Evolutionary conservation across 2,329 filamentous ascomycete species (phyloP).

Genomic region (Gremmenia infestans): DNA sequence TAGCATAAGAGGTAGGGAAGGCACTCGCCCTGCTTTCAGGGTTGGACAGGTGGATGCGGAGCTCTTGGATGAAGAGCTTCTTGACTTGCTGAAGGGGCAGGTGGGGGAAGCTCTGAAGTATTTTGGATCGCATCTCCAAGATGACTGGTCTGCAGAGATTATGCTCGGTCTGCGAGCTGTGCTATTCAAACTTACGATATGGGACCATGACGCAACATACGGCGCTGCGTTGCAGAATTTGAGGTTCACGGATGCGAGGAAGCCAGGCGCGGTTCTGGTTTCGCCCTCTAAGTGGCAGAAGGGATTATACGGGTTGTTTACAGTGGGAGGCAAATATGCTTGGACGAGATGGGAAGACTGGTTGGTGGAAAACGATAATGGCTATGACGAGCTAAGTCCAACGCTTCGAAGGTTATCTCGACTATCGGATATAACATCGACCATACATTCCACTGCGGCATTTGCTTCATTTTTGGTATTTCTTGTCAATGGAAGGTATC

Average conservation of each 20-base stretch:
- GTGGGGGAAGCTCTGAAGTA: constrained; percentile 86
- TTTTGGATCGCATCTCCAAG: constrained; percentile 70
- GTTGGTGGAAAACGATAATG: constrained; percentile 71
- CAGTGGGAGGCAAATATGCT: constrained; percentile 80
- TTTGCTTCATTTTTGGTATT: constrained; percentile 87
- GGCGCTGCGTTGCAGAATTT: constrained; percentile 90
- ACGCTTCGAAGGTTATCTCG: constrained; percentile 54
- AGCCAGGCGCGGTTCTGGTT: constrained; percentile 54
- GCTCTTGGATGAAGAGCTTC: constrained; percentile 85
- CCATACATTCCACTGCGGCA: constrained; percentile 73
- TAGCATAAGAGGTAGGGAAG: constrained; percentile 65
- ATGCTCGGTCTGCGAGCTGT: constrained; percentile 68
- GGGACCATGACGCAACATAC: constrained; percentile 95
- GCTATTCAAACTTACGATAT: constrained; percentile 91
- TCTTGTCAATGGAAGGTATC: constrained; percentile 82
- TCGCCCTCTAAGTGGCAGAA: constrained; percentile 81
- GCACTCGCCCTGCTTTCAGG: constrained; percentile 79
- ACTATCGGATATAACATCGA: constrained; percentile 64
- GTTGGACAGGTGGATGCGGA: constrained; percentile 97
- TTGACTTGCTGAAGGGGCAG: constrained; percentile 79
- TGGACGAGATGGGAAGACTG: constrained; percentile 92
- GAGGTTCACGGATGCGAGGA: constrained; percentile 79
- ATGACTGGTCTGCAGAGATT: constrained; percentile 87
- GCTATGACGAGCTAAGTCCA: constrained; percentile 58
- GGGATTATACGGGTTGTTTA: constrained; percentile 74